phyloP scores from a whole-genome alignment of 2,329 filamentous ascomycete species.

The Diaporthe ampelina region DNA sequence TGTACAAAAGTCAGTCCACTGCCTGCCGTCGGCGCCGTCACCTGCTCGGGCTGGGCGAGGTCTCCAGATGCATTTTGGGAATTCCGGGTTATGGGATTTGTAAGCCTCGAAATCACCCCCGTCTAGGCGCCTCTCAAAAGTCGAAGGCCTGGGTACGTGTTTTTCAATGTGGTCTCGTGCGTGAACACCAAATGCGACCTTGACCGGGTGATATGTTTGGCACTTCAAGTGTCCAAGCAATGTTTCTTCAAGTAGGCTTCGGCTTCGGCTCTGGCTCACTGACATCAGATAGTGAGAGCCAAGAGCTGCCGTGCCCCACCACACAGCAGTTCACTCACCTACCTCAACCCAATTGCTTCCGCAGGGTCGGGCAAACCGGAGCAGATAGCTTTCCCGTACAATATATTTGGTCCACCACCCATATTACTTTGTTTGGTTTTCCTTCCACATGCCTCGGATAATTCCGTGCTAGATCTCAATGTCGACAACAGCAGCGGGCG shows the following conservation, averaged over 20 bases:
- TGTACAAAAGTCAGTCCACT: background rate
- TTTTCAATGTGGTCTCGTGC: background rate
- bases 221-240: background rate
- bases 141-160: background rate
- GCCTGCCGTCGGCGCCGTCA: slow-evolving; percentile 5
- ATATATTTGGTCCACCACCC: background rate
- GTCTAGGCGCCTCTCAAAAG: slow-evolving; percentile 11
- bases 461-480: background rate
- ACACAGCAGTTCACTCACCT: background rate
- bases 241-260: background rate
- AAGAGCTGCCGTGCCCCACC: slow-evolving; percentile 19
- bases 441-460: background rate
- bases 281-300: slow-evolving; percentile 30
- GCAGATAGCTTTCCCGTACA: background rate
- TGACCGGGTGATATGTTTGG: background rate
- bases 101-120: background rate
- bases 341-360: too few species aligned
- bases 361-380: background rate
- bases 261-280: slow-evolving; percentile 1
- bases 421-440: background rate
- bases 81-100: slow-evolving; percentile 22
- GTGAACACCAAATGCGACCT: background rate
- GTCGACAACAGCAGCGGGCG: slow-evolving; percentile 34
- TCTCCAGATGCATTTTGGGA: background rate
- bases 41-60: slow-evolving; percentile 5